Evolutionary conservation across 345 rosid species (phyloP), one percentile per base, ranked within the genome.

Genomic region (Kernera saxatilis): DNA sequence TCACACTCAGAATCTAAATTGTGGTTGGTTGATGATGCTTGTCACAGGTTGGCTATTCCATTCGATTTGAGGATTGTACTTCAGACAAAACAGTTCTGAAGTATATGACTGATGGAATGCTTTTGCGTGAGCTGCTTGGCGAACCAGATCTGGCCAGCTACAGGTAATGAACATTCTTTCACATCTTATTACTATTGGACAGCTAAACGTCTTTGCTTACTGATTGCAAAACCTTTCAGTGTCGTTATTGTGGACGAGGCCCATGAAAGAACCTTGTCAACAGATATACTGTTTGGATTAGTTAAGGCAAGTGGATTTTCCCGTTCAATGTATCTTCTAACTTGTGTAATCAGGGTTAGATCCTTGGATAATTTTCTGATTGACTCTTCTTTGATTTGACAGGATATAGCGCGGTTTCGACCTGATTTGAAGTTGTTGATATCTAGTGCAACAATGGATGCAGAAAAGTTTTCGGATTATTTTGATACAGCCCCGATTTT

Each of bases 101-200:
- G 80, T 93, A 91, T 74, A 91, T 93, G 97, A 93, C 98, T 0
- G 99, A 94, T 81, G 98, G 98, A 54, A 94, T 94, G 98, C 80
- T 94, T 64, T 68, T 91, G 82, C 87, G 98, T 14, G 98, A 94
- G 78, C 89, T 94, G 69, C 87, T 94, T 58, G 96, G 98, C 11
- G 98, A 91, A 67, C 98, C 99, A 50, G 96, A 89, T 77, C 79
- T 91, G 48, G 92, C 93, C 74, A 79, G 89, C 79, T 94, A 89
- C 76, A 91, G 98, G 98, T 90, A 33, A 64, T 70, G 67, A 39
- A 45, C 54, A 44, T 57, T 60, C 39, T 63, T 17, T 5, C 48
- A 40, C 33, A 22, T 6, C 13, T 35, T 40, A 7, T 19, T 52
- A 33, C 15, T 22, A 8, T 46, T 36, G 9, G 29, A 25, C 45